Conservation (phyloP, 352 stramenopile species). For the Pythium rishiriense region DNA sequence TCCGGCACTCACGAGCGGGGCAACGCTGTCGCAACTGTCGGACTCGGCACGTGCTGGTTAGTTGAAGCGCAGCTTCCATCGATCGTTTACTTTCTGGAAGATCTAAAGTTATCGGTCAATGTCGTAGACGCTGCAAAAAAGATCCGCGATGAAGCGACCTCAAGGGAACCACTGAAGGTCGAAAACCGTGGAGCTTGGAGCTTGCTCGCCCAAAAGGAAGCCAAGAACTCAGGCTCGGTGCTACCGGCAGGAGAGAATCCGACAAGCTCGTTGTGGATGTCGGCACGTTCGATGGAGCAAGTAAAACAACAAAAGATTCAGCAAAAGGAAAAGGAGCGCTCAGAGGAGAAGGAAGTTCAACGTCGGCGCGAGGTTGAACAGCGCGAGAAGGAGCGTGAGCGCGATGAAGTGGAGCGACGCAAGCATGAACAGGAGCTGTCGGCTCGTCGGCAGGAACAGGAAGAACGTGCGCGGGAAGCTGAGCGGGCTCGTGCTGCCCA, state of each 20-base stretch:
- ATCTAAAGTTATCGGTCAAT: constrained; percentile 19
- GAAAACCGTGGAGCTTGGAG: constrained; percentile 87
- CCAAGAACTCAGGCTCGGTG: constrained; percentile 53
- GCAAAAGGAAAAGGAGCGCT: constrained; percentile 78
- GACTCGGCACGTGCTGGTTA: constrained; percentile 28
- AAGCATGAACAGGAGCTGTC: constrained; percentile 51
- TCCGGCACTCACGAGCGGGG: constrained; percentile 23
- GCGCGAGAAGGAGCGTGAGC: constrained; percentile 62
- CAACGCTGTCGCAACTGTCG: constrained; percentile 28
- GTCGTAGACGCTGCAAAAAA: constrained; percentile 71
- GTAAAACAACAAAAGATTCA: constrained; percentile 88
- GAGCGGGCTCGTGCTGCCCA: constrained; percentile 56
- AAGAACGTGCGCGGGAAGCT: constrained; percentile 61
- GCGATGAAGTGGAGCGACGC: constrained; percentile 66
- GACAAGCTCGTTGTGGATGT: constrained; percentile 83
- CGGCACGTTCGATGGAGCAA: constrained; percentile 82
- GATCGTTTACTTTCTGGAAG: constrained; percentile 2
- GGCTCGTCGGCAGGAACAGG: constrained; percentile 42
- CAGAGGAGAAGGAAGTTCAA: constrained; percentile 65
- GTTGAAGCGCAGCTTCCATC: constrained; percentile 2
- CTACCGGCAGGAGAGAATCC: constrained; percentile 62
- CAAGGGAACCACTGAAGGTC: constrained; percentile 66
- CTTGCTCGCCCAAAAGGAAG: constrained; percentile 78
- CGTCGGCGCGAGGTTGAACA: constrained; percentile 64
- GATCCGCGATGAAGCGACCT: constrained; percentile 68